Evolutionary conservation across 169 alveolate species (phyloP), one percentile per base, ranked within the genome.

Genomic region (Plasmodium ovale): DNA sequence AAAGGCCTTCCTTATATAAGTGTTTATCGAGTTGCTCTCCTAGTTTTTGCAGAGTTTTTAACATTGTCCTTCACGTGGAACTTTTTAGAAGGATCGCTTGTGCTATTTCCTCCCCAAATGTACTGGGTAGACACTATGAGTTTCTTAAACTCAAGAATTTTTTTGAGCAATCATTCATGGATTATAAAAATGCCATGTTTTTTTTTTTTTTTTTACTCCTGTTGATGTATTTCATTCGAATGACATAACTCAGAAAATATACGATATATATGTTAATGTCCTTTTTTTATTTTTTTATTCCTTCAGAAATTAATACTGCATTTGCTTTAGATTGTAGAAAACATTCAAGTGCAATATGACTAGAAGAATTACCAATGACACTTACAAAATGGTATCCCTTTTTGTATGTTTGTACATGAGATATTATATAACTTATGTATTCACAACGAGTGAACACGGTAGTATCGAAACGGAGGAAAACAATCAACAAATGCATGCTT

Each of bases 391-490:
- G 98, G 95, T 97, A 98, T 82, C 95, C 96, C 65, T 91, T 94
- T 79, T 93, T 94, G 2, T 96, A 90, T 19, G 97, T 94, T 51
- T 94, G 88, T 21, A 96, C 95, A 68, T 96, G 98, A 44, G 94
- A 88, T 58, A 94, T 93, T 54, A 96, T 92, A 82, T 95, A 94
- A 49, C 99, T 98, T 35, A 98, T 96, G 16, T 94, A 91, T 65
- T 97, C 98, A 71, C 98, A 93, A 91, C 96, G 97, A 21, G 97
- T 94, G 85, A 94, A 95, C 42, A 98, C 94, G n/a, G 99, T 99
- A n/a, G 99, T 96, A 88, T 98, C 98, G 82, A 97, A 97, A 31
- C 99, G 99, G 92, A 98, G 97, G 35, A 98, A n/a, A 95, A 29
- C 97, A 97, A 73, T 97, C 99, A 33, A 97, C 94, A 92, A 93